These are phyloP conservation scores for Funneliformis caledonium DNA, from an alignment of 371 early-diverging fungal species.

Conservation along the genomic window DNA sequence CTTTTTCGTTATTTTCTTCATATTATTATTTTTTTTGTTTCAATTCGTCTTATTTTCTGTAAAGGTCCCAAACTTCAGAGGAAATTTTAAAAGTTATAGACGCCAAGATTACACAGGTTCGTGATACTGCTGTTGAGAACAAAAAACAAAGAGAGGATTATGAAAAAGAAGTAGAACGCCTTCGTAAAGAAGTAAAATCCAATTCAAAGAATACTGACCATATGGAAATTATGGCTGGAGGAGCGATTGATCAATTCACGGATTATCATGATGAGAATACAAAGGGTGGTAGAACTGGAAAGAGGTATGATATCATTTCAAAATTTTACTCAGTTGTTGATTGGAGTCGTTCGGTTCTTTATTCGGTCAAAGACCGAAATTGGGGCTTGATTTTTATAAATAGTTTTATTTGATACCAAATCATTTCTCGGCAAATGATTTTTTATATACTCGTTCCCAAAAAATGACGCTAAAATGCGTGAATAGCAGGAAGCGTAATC, in stretches of 20 bases:
- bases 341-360: background rate
- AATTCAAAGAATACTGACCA: conserved; percentile 32
- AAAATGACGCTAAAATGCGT: conserved; percentile 16
- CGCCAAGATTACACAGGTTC: conserved; percentile 28
- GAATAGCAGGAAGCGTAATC: conserved; percentile 40
- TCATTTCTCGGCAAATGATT: conserved; percentile 22
- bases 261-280: conserved; percentile 28
- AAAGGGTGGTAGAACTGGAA: conserved; percentile 21
- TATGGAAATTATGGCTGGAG: conserved; percentile 16
- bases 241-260: conserved; percentile 10
- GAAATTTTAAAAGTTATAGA: conserved; percentile 35
- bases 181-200: conserved; percentile 26
- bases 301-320: conserved; percentile 29
- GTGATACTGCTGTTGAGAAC: conserved; percentile 27
- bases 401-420: conserved; percentile 17
- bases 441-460: conserved; percentile 18
- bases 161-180: conserved; percentile 34
- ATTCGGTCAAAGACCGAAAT: background rate
- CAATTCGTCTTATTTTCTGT: no score
- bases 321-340: conserved; percentile 6
- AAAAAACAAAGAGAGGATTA: conserved; percentile 35
- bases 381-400: conserved; percentile 5
- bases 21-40: no score
- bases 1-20: background rate
- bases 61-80: conserved; percentile 40